Base-by-base conservation (phyloP, 2,329 filamentous ascomycete genomes). In the Claviceps sp. region DNA sequence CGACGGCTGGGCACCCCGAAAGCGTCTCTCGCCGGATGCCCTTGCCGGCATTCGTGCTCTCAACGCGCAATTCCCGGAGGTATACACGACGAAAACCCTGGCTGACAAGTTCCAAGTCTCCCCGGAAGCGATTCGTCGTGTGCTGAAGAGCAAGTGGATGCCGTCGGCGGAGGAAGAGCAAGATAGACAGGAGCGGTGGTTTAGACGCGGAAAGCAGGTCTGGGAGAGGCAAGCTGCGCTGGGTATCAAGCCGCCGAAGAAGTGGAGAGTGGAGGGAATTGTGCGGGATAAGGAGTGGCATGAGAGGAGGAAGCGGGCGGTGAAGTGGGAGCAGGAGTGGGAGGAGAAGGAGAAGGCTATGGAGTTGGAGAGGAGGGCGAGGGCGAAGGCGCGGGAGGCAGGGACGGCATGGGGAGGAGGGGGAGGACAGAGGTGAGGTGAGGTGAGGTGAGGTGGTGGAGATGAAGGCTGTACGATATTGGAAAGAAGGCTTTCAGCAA, bases 1-100 rank as follows among this genome's bases (percentile, higher is more conserved):
- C 1, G 78, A 84, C 7, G 81, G 84, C 10, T 98, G 91, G 90
- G 76, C 77, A 30, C 91, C 93, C 34, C 77, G 79, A 48, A 96
- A 95, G 68, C 84, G 84, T 54, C 76, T 98, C 10, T 97, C 93
- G 0, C 93, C 93, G 0, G 91, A 97, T 66, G 89, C 90, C 1
- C 73, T 96, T 37, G 84, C 87, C n/a, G 90, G 89, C 43, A 95
- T 98, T 59, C 82, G 89, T 43, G 84, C 87, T 19, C 73, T 98
- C 38, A 81, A 96, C 65, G 72, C 77, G 26, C 82, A 89, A 59
- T 84, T 89, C 56, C 89, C 91, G 0, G 76, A 85, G 2, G 75
- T 77, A 53, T 96, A 89, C 70, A 86, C 84, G 4, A 94, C 86
- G 0, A 68, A 76, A 16, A 76, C 81, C 38, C 80, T 97, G 14